Evolutionary conservation across 208 protist genomes (phyloP), one percentile per base, ranked within the genome.

Genomic region (Phytomonas francai): DNA sequence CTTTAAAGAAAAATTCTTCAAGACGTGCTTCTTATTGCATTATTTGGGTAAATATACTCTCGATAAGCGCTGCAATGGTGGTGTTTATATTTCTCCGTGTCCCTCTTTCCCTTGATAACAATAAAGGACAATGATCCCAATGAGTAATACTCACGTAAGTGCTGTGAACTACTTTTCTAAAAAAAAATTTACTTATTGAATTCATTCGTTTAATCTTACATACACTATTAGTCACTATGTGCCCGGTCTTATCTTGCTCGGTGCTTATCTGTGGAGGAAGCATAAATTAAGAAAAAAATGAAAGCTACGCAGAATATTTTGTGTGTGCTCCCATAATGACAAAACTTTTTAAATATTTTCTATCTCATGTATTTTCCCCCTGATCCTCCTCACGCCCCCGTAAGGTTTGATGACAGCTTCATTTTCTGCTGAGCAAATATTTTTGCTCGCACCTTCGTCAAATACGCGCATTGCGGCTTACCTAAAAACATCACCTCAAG

Each of bases 201-300:
- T 54, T 54, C 45, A 25, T 54, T 54, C 45, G 22, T 54, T 54
- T 25, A 25, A 54, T 54, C 16, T 12, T 54, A 25, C 45, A 54
- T 54, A 7, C 45, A 6, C 45, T 54, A 25, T 54, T 54, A 54
- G 19, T 25, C 45, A 54, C 19, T 4, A 54, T 54, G 45, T 54
- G 19, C 11, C 25, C 11, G 45, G 45, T 25, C 11, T 54, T 54
- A 54, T 54, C 11, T 25, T 54, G 45, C 45, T 54, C 16, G 22
- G 45, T 54, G 22, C 22, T 54, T 19, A 54, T 54, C 45, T 25
- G 11, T 54, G 65, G 32, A 65, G 65, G 25, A 69, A 59, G 31
- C 49, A 36, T 30, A 60, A 14, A 60, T 6, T 22, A 8, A 32
- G 33, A 5, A 63, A 63, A 63, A 39, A 54, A 25, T 54, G 62